Base-by-base conservation (phyloP, 805 yeast species). In the Saturnispora sekii region DNA sequence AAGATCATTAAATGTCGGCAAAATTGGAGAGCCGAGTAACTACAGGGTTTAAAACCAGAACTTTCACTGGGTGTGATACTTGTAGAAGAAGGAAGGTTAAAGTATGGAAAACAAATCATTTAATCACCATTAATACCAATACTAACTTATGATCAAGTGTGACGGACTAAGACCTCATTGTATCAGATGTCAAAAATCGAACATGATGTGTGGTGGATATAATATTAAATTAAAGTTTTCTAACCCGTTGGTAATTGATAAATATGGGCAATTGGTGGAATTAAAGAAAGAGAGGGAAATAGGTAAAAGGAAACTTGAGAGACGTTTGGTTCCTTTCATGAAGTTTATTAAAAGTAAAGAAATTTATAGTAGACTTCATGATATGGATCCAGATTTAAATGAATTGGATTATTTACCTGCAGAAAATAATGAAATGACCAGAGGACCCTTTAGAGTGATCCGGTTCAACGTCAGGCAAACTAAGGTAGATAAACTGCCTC, bases 41-140 rank as follows among this genome's bases (percentile, higher is more conserved):
- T 21, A 21, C 26, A 5, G 26, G 26, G 11, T 15, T 42, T 5
- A 58, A 57, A 38, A 50, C 44, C 35, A 49, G 67, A 32, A 55
- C 65, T 1, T 73, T 73, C 55, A 62, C 69, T 38, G 81, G 81
- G 4, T 76, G 81, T 56, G 72, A 74, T 65, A 76, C 80, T 6
- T 76, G 81, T 51, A 61, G 81, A 33, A 54, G 61, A 17, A 60
- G 79, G 21, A 74, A 73, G 50, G 73, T 75, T 51, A 73, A 73
- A 54, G 26, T 21, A 21, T 21, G 26, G 26, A 21, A 21, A 21
- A 21, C 26, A 21, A 21, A 21, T 21, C 8, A 21, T 21, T 8
- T 21, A 21, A 21, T 21, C 7, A 21, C 26, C 26, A 21, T 21
- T 21, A 21, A 4, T 21, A 21, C 26, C 26, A 21, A 21, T 21